Base-by-base conservation (phyloP, 306 rosid species). In the Lathyrus oleraceus region DNA sequence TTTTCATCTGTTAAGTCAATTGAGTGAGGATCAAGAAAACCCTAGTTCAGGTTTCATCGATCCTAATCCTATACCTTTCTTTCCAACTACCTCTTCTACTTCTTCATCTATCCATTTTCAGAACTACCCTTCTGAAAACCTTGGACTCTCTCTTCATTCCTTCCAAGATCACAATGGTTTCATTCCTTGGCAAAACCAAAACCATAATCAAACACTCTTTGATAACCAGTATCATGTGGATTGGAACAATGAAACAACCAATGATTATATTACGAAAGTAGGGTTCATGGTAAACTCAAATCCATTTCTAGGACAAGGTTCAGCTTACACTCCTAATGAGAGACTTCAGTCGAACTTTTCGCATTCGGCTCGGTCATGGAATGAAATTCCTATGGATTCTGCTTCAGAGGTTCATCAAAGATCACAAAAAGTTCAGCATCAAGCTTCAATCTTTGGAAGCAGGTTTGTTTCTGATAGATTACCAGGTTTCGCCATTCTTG, bases 101-200 rank as follows among this genome's bases (percentile, higher is more conserved):
- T 71, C 82, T 67, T 71, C 86, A 17, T 72, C 91, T 56, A 62
- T 82, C 67, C 81, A 87, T 72, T 91, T 91, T 36, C 87, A 77
- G 14, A 80, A 30, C 69, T 84, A 85, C 75, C 73, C 84, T 45
- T 44, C 78, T 12, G 72, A 83, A 72, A 83, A 92, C 77, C 94
- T 89, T 25, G 96, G 90, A 23, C 85, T 92, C 5, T 89, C 95
- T 28, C 91, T 92, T 38, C 98, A 89, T 53, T 78, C 83, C 5
- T 78, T 87, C 74, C 92, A 86, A 32, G 73, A 82, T 35, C 78
- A 81, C 35, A 77, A 78, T 27, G 80, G 68, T 30, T 17, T 81
- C 3, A 74, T 76, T 62, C 78, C 54, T 51, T 75, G 60, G 76
- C 82, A 78, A 45, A 16, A 48, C 19, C 12, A 8, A 12, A 54